Conservation (phyloP, 139 green algal species). For the Chlamydomonas sp. region DNA sequence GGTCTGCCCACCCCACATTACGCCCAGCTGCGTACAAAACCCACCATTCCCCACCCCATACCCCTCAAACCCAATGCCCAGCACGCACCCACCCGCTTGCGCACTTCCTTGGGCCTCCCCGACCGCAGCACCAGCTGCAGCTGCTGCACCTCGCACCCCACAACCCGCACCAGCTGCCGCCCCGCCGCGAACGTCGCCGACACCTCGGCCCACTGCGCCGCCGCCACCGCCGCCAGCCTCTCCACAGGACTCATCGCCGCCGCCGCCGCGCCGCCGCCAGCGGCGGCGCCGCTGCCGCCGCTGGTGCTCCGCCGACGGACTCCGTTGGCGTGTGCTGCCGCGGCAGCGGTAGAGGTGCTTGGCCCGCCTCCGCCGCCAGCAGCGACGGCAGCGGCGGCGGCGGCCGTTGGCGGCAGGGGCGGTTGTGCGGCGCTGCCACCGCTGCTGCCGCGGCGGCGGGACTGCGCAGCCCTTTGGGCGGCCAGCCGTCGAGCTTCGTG, state of each 20-base stretch:
- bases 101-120: slow-evolving; percentile 33
- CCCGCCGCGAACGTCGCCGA: not conserved
- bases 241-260: no score
- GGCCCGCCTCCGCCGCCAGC: not conserved
- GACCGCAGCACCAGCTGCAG: slow-evolving; percentile 10
- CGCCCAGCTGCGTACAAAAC: not conserved
- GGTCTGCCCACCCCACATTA: no score
- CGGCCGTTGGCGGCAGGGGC: no score
- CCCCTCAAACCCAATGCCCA: not conserved
- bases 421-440: not conserved
- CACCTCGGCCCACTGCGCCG: slow-evolving; percentile 17
- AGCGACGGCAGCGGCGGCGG: not conserved
- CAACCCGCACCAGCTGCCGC: slow-evolving; percentile 32
- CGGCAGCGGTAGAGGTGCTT: not conserved
- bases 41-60: not conserved
- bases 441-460: not conserved
- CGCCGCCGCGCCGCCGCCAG: no score
- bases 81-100: slow-evolving; percentile 21
- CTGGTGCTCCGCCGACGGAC: not conserved
- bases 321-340: not conserved
- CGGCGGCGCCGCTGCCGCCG: no score
- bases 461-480: not conserved
- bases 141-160: slow-evolving; percentile 15
- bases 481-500: not conserved
- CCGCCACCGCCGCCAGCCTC: slow-evolving; percentile 8